Evolutionary conservation across 2,329 filamentous ascomycete species (phyloP).

Genomic region (Endoconidiophora laricicola): DNA sequence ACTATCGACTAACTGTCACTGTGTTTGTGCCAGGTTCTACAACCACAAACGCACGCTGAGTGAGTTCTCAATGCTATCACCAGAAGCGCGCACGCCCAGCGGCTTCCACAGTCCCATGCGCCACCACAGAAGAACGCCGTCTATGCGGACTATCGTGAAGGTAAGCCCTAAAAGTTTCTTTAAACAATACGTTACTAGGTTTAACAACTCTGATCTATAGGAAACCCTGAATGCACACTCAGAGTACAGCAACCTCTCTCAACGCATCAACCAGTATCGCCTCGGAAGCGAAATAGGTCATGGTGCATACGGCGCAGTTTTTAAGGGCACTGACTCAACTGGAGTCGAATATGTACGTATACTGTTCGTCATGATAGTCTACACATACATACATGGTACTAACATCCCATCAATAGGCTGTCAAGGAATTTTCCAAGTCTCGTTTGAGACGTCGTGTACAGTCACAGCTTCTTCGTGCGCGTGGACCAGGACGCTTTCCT

Average conservation of each 20-base stretch:
- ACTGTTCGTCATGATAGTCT: not conserved
- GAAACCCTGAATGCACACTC: conserved; percentile 85
- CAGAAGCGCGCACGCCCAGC: conserved; percentile 2
- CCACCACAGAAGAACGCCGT: conserved; percentile 41
- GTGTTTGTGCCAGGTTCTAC: conserved; percentile 7
- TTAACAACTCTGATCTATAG: conserved; percentile 24
- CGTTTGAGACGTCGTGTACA: conserved; percentile 78
- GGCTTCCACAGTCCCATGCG: conserved; percentile 30
- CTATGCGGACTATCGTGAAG: conserved; percentile 41
- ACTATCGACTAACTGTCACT: not conserved
- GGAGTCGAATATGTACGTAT: conserved; percentile 75
- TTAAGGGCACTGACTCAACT: conserved; percentile 77
- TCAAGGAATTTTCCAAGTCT: conserved; percentile 95
- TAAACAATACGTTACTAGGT: not conserved
- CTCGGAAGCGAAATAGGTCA: conserved; percentile 93
- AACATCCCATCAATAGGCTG: conserved; percentile 41
- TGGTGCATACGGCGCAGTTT: conserved; percentile 87
- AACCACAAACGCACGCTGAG: conserved; percentile 11
- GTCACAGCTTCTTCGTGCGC: conserved; percentile 59
- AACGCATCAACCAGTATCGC: conserved; percentile 86
- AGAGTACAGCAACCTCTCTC: conserved; percentile 74
- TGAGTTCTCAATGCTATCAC: conserved; percentile 11
- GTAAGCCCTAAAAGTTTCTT: conserved; percentile 19
- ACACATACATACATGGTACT: conserved; percentile 1
- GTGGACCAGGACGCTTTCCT: conserved; percentile 27